phyloP scores from a whole-genome alignment of 352 stramenopile species.

The Albugo laibachii region DNA sequence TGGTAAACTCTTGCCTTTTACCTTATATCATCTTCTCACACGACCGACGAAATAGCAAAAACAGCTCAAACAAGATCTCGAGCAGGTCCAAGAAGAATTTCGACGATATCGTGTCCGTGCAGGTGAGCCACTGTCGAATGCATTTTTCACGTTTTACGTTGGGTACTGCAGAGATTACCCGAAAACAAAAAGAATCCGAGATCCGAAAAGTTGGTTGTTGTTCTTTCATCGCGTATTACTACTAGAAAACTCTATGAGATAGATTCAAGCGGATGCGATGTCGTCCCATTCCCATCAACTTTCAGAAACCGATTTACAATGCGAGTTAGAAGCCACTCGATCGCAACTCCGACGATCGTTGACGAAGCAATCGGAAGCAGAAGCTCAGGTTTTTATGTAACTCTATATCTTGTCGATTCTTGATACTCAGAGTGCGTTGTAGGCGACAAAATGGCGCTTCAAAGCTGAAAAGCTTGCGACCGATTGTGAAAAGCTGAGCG shows the following conservation, averaged over 20 bases:
- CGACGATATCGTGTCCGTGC: conserved; percentile 68
- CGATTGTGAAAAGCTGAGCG: conserved; percentile 74
- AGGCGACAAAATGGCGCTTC: conserved; percentile 62
- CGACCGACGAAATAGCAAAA: conserved; percentile 25
- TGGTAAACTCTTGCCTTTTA: conserved; percentile 16
- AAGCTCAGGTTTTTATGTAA: conserved; percentile 14
- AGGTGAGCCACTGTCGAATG: conserved; percentile 8
- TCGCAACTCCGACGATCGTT: conserved; percentile 53
- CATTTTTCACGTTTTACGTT: background rate
- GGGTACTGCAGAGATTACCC: conserved; percentile 39
- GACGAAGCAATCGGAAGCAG: conserved; percentile 57
- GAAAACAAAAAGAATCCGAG: conserved; percentile 79
- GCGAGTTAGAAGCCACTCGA: conserved; percentile 48
- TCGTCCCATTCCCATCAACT: conserved; percentile 63
- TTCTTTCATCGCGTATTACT: background rate
- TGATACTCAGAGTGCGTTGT: background rate
- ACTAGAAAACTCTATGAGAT: background rate
- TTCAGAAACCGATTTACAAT: conserved; percentile 42
- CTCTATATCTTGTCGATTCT: background rate
- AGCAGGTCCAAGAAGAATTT: conserved; percentile 75
- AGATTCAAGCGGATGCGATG: conserved; percentile 65
- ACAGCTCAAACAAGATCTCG: conserved; percentile 58
- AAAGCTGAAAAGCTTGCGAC: conserved; percentile 74
- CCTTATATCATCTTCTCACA: background rate
- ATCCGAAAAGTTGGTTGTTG: conserved; percentile 43